phyloP scores from a whole-genome alignment of 1,139 yeast genomes.

The Geotrichum citri-aurantii region DNA sequence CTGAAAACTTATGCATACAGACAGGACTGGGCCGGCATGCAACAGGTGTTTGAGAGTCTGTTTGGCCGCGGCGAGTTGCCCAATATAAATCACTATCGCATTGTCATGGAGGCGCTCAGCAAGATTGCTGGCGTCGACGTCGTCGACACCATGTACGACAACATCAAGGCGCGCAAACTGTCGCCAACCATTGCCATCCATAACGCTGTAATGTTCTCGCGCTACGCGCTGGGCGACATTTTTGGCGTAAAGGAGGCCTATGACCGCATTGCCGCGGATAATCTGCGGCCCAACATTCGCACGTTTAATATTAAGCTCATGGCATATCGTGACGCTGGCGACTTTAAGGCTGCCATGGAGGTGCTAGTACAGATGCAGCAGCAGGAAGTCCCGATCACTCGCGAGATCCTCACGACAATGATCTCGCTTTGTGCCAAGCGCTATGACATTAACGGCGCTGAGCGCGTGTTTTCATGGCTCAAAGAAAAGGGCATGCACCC shows the following conservation, averaged over 20 bases:
- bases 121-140: constrained; percentile 50
- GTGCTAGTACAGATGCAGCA: constrained; percentile 29
- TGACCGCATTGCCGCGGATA: constrained; percentile 38
- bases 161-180: constrained; percentile 42
- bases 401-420: constrained; percentile 28
- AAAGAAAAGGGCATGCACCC: constrained; percentile 24
- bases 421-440: constrained; percentile 32
- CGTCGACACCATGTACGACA: constrained; percentile 49
- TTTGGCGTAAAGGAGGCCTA: constrained; percentile 43
- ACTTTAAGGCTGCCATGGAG: constrained; percentile 31
- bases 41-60: constrained; percentile 56
- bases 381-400: constrained; percentile 26
- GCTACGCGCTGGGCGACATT: constrained; percentile 44
- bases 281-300: constrained; percentile 33
- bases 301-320: constrained; percentile 29
- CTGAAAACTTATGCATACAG: constrained; percentile 45
- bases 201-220: constrained; percentile 43
- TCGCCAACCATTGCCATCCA: constrained; percentile 46
- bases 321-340: constrained; percentile 30
- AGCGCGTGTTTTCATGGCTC: constrained; percentile 30
- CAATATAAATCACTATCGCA: constrained; percentile 52
- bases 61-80: constrained; percentile 55
- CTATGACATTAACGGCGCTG: constrained; percentile 31
- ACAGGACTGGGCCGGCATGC: constrained; percentile 56
- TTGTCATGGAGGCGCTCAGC: constrained; percentile 61